Conservation (phyloP, 2,329 filamentous ascomycete genomes). For the Sclerotinia nivalis region DNA sequence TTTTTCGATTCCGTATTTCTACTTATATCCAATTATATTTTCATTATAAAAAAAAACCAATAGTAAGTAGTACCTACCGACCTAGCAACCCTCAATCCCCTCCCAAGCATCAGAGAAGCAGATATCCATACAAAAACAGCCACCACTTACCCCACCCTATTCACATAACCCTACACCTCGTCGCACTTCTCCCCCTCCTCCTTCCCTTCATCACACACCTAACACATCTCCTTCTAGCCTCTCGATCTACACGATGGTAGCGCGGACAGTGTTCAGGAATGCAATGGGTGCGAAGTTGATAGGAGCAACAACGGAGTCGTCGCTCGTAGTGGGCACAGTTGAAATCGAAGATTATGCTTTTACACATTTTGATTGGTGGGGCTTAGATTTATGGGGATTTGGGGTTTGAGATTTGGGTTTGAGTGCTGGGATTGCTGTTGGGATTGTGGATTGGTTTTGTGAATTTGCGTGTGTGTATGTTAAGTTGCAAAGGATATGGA, state of each 20-base stretch:
- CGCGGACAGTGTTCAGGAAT: neutral
- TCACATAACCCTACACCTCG: neutral
- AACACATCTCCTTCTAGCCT: neutral
- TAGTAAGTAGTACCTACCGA: too few relatives aligned
- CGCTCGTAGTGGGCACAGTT: neutral
- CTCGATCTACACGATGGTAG: neutral
- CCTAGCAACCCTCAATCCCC: neutral
- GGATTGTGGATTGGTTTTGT: neutral
- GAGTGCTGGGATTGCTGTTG: neutral
- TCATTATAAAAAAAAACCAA: too few relatives aligned
- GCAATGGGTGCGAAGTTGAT: neutral
- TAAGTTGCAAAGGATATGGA: neutral
- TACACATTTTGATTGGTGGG: slow-evolving; percentile 1
- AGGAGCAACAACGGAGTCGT: neutral
- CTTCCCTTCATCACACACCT: neutral
- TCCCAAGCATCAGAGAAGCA: neutral
- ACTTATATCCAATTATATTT: too few relatives aligned
- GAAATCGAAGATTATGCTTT: slow-evolving; percentile 4
- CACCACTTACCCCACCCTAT: neutral
- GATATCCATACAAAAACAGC: too few relatives aligned
- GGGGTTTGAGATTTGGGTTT: neutral
- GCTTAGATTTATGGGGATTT: neutral
- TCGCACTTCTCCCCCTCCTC: neutral
- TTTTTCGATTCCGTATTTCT: too few relatives aligned
- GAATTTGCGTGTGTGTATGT: neutral